phyloP scores from a whole-genome alignment of 192 early-diverging fungal genomes.

The Spinellus fusiger region DNA sequence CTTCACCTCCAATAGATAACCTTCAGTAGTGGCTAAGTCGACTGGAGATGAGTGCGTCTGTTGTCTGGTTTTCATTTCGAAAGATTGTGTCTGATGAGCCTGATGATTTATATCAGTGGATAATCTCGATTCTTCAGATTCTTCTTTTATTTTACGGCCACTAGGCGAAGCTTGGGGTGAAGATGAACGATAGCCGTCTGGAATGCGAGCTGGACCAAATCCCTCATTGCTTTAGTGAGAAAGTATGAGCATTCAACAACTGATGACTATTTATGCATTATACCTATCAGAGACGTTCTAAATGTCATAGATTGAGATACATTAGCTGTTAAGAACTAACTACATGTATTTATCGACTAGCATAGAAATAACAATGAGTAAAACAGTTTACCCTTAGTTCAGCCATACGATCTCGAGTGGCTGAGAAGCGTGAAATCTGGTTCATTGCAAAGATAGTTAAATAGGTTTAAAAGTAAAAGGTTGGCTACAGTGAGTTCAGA shows the following conservation, averaged over 20 bases:
- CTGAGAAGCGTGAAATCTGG: conserved; percentile 1
- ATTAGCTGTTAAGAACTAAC: background rate
- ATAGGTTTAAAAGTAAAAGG: background rate
- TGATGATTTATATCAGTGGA: background rate
- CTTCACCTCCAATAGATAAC: conserved; percentile 9
- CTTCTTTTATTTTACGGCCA: background rate
- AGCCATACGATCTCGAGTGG: conserved; percentile 13
- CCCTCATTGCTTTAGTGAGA: conserved; percentile 5
- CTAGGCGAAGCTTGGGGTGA: background rate
- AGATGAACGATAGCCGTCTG: background rate
- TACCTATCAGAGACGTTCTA: background rate
- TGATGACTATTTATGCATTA: background rate
- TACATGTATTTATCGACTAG: background rate
- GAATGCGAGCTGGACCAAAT: conserved; percentile 5
- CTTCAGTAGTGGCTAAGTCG: conserved; percentile 4
- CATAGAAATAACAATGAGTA: background rate
- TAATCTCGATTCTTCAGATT: background rate
- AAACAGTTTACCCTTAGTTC: conserved; percentile 12
- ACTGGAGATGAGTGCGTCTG: conserved; percentile 3
- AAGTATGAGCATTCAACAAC: background rate
- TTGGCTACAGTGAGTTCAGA: too few relatives aligned
- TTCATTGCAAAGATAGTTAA: conserved; percentile 2
- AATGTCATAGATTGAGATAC: background rate
- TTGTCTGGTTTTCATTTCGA: background rate
- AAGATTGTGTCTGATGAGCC: background rate